These are phyloP conservation scores for Astragalus membranaceus DNA, from an alignment of 306 rosid species.

Conservation along the genomic window DNA sequence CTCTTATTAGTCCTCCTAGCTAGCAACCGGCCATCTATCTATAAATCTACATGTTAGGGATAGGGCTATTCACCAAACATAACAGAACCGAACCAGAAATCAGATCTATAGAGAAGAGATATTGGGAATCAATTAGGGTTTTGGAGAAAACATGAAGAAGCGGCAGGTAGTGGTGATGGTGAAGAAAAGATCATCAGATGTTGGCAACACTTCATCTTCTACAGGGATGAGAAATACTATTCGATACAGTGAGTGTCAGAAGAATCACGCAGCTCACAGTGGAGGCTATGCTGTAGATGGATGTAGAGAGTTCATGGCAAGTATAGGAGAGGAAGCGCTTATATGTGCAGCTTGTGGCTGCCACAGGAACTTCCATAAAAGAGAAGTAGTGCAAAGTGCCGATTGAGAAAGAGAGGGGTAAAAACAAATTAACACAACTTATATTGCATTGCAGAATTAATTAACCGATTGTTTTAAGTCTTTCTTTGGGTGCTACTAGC, in stretches of 20 bases:
- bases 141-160: conserved; percentile 57
- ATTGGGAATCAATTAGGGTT: neutral
- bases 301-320: conserved; percentile 80
- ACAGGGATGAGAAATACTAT: conserved; percentile 23
- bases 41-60: conserved; percentile 39
- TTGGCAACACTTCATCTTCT: neutral
- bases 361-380: conserved; percentile 75
- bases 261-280: conserved; percentile 82
- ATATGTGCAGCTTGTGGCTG: conserved; percentile 90
- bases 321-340: conserved; percentile 51
- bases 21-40: no score
- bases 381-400: conserved; percentile 49
- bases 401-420: neutral
- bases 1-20: neutral
- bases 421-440: no score
- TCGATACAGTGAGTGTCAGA: conserved; percentile 74
- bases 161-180: conserved; percentile 62
- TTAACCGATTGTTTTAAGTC: no score
- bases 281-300: conserved; percentile 97
- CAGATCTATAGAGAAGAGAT: neutral
- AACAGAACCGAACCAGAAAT: neutral
- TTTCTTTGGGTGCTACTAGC: neutral
- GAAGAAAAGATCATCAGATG: neutral
- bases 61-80: conserved; percentile 44
- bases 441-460: no score